Evolutionary conservation across 108 stramenopile species (phyloP).

Genomic region (Ochromonas danica): DNA sequence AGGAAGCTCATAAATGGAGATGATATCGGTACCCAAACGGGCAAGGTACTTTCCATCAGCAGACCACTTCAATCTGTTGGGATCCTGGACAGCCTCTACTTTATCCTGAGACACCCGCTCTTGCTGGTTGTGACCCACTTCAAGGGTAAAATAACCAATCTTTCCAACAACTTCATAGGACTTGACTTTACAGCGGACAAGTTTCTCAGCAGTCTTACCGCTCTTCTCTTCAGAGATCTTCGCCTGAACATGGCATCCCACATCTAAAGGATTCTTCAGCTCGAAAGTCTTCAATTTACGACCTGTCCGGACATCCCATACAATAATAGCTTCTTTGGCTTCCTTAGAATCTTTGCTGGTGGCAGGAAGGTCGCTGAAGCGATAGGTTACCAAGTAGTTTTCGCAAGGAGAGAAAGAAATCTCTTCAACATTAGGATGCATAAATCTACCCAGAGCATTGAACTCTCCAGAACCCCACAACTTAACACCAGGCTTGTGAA

Average conservation of each 20-base stretch:
- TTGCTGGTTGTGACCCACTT: not conserved
- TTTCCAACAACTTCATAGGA: not conserved
- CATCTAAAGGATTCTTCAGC: constrained; percentile 41
- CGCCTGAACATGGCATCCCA: not conserved
- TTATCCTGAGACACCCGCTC: not conserved
- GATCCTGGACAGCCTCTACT: constrained; percentile 37
- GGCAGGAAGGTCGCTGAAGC: not conserved
- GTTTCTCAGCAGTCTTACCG: not conserved
- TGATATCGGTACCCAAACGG: constrained; percentile 78
- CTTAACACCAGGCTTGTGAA: constrained; percentile 83
- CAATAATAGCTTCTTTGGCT: constrained; percentile 76
- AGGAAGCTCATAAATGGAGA: constrained; percentile 84
- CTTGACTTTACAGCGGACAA: not conserved
- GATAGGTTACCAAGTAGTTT: constrained; percentile 80
- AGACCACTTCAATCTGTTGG: constrained; percentile 88
- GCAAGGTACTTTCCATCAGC: constrained; percentile 88
- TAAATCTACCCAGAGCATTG: constrained; percentile 79
- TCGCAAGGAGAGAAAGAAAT: constrained; percentile 76
- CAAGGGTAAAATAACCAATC: not conserved
- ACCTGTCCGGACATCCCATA: constrained; percentile 80
- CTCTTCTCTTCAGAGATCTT: not conserved
- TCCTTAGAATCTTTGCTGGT: constrained; percentile 59
- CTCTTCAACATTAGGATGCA: constrained; percentile 76
- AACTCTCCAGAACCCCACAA: constrained; percentile 86
- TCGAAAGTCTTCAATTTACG: constrained; percentile 77